Evolutionary conservation across 2,329 filamentous ascomycete species (phyloP).

Genomic region (Dactylellina leptospora): DNA sequence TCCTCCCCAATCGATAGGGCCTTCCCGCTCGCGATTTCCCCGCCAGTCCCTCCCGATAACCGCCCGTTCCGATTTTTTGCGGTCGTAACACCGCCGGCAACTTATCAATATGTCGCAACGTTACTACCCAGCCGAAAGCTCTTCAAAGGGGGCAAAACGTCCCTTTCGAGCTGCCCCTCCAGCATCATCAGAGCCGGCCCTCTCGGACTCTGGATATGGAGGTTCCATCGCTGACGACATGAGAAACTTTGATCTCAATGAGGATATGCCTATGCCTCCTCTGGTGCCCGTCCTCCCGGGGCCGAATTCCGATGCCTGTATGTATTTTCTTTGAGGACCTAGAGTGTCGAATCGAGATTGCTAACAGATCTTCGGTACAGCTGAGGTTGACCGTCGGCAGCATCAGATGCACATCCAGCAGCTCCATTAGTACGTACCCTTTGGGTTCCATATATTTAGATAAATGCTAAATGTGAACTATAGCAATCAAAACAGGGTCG

Average conservation of each 20-base stretch:
- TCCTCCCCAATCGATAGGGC: conserved; percentile 42
- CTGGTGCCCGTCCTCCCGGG: conserved; percentile 35
- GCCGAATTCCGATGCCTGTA: conserved; percentile 40
- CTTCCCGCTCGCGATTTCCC: conserved; percentile 6
- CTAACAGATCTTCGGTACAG: conserved; percentile 63
- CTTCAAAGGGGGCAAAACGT: conserved; percentile 47
- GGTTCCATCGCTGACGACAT: conserved; percentile 77
- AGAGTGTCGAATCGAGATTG: conserved; percentile 57
- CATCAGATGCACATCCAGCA: conserved; percentile 88
- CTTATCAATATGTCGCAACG: conserved; percentile 49
- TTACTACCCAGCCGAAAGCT: conserved; percentile 53
- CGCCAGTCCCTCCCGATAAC: conserved; percentile 39
- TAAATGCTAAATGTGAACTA: conserved; percentile 36
- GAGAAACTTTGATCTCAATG: conserved; percentile 59
- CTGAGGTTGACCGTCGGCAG: conserved; percentile 69
- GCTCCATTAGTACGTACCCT: conserved; percentile 74
- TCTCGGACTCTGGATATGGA: conserved; percentile 84
- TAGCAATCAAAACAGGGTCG: conserved; percentile 83
- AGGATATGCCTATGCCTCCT: conserved; percentile 55
- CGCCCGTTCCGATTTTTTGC: conserved; percentile 29
- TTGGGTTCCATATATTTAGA: neutral
- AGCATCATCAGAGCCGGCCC: conserved; percentile 30
- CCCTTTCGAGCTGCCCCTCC: conserved; percentile 36
- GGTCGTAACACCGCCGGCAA: conserved; percentile 43
- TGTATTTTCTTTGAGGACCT: conserved; percentile 1